These are phyloP conservation scores for Ilex asprella DNA, from an alignment of 257 asterid genomes.

Conservation along the genomic window DNA sequence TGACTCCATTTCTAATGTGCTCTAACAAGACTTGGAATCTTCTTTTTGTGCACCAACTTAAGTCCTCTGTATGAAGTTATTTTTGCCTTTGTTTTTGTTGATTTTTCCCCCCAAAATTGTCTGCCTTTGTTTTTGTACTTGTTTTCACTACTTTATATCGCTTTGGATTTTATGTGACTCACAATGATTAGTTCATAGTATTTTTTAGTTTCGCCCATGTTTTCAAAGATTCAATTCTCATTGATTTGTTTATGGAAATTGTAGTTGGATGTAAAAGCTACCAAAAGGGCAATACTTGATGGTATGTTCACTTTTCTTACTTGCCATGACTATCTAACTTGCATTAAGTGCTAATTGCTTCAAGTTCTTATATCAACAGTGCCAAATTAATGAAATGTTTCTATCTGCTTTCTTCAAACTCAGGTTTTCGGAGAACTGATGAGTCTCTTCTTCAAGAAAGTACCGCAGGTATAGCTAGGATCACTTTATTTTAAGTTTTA, in stretches of 20 bases:
- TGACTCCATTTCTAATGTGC: too few species aligned
- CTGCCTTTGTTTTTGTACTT: constrained; percentile 5
- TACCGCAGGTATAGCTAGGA: constrained; percentile 44
- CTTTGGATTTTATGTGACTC: neutral
- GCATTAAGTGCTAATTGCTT: too few species aligned
- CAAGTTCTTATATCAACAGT: too few species aligned
- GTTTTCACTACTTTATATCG: constrained; percentile 2
- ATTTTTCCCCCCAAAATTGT: constrained; percentile 11
- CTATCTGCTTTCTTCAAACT: neutral
- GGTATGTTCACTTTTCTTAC: constrained; percentile 31
- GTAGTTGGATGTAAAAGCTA: constrained; percentile 80
- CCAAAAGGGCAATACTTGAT: constrained; percentile 75
- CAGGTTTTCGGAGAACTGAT: constrained; percentile 75
- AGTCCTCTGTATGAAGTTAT: neutral
- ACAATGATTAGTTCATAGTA: neutral
- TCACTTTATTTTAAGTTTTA: constrained; percentile 10
- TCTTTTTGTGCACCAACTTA: too few species aligned
- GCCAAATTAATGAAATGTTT: neutral
- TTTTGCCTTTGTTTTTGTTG: neutral
- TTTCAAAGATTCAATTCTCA: neutral
- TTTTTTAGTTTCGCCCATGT: neutral
- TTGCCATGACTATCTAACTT: too few species aligned
- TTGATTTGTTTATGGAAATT: constrained; percentile 15
- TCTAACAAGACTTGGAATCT: too few species aligned
- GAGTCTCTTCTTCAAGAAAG: constrained; percentile 80